These are phyloP conservation scores for Sphaerulina vaccinii DNA, from an alignment of 2,329 filamentous ascomycete species.

Conservation along the genomic window DNA sequence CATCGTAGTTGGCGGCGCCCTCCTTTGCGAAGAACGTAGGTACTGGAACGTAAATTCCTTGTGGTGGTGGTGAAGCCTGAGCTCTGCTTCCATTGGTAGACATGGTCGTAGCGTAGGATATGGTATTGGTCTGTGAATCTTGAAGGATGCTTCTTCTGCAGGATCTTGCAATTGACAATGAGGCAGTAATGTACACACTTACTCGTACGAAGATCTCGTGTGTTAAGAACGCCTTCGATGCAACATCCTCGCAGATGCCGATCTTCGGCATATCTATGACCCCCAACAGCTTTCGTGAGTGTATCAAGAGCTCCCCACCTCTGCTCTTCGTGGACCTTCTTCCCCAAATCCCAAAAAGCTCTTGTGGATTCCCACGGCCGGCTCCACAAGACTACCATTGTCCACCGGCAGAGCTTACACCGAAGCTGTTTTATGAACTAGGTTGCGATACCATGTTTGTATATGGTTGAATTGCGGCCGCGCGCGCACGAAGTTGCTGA, in stretches of 20 bases:
- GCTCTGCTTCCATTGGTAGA: conserved; percentile 18
- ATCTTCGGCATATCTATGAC: conserved; percentile 10
- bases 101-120: conserved; percentile 10
- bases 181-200: background rate
- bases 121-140: background rate
- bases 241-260: conserved; percentile 10
- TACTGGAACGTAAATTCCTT: conserved; percentile 58
- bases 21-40: conserved; percentile 64
- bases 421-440: conserved; percentile 6
- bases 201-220: background rate
- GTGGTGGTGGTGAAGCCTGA: conserved; percentile 44
- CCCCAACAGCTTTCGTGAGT: conserved; percentile 3
- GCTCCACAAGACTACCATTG: background rate
- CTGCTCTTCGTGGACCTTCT: too few relatives aligned
- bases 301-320: conserved; percentile 2
- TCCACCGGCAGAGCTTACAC: conserved; percentile 7
- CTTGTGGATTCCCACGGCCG: background rate
- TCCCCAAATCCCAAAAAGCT: background rate
- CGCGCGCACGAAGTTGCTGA: too few relatives aligned
- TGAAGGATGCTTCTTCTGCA: background rate
- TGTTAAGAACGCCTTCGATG: background rate
- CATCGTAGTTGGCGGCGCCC: conserved; percentile 43
- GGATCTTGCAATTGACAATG: background rate
- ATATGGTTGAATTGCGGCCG: too few relatives aligned
- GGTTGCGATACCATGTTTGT: too few relatives aligned